Evolutionary conservation across 305 asterid species (phyloP), one percentile per base, ranked within the genome.

Genomic region (Galium porrigens): DNA sequence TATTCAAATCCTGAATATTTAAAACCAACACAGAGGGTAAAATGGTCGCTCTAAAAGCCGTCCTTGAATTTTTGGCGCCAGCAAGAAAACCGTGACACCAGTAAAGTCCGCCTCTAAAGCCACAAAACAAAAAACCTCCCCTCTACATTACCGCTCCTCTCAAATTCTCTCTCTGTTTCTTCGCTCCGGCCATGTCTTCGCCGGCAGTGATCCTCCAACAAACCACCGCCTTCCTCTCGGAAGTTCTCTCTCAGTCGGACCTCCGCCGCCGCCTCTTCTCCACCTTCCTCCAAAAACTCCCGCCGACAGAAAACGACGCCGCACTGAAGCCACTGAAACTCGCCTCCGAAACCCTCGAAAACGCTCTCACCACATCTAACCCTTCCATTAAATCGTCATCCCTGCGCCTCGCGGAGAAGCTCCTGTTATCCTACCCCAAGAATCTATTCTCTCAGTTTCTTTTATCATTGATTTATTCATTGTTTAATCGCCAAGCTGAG

Each of bases 271-370:
- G 66, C 3, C 75, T 86, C 68, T 71, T 71, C 81, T 62, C 86
- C 73, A 58, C 78, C 58, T 75, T 86, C 80, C 75, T 74, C 64
- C 49, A 67, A 9, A 71, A 63, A 12, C 65, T 78, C 68, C 76
- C 84, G 1, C 29, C 63, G 25, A 54, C 72, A 6, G 69, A 77
- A 14, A 46, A 15, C 51, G 70, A 76, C 60, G 25, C 71, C 46
- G 41, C 70, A 27, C 76, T 74, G 48, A 83, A 80, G n/a, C 78
- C 82, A 39, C 83, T 87, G 2, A 74, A 66, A 52, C 72, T 78
- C n/a, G 85, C 81, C 39, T 79, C 78, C 8, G 82, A 84, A 72
- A 82, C 94, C 11, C 48, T 86, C 3, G 86, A 86, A 73, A 82
- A 64, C 36, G 83, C 90, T n/a, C 60, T 81, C 66, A 78, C 86